A percentile compares a stretch with the other conserved stretches of the same genome.
Evolutionary conservation across 257 asterid genomes (phyloP).

Genomic region (Nicotiana noctiflora): DNA sequence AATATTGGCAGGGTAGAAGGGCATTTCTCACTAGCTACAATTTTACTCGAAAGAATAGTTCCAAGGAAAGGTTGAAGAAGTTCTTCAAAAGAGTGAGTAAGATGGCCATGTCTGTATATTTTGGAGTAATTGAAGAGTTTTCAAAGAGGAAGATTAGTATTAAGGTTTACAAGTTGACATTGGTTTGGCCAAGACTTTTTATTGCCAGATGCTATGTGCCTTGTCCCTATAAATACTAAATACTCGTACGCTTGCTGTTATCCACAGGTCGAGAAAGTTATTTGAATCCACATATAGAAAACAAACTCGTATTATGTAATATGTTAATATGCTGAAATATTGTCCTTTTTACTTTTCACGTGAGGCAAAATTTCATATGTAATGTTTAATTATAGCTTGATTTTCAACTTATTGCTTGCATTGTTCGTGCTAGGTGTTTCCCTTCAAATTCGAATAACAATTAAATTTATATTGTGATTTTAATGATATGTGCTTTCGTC

Average conservation of each 20-base stretch:
- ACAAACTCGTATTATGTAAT: not conserved
- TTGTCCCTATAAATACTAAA: not conserved
- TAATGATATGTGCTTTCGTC: too few relatives aligned
- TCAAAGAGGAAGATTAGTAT: slow-evolving; percentile 14
- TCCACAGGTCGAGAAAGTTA: not conserved
- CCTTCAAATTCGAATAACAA: too few relatives aligned
- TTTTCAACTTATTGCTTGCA: too few relatives aligned
- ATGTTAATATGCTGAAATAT: not conserved
- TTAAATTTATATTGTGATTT: too few relatives aligned
- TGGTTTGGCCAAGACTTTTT: slow-evolving; percentile 16
- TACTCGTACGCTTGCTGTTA: not conserved
- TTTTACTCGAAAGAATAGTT: slow-evolving; percentile 21
- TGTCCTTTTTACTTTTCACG: not conserved
- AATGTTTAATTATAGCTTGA: too few relatives aligned
- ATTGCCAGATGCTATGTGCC: slow-evolving; percentile 33
- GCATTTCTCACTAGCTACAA: slow-evolving; percentile 40
- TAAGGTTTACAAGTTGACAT: slow-evolving; percentile 28
- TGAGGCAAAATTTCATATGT: not conserved
- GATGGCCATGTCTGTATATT: not conserved
- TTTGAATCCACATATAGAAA: not conserved
- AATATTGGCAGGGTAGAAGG: slow-evolving; percentile 34
- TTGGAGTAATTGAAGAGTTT: not conserved
- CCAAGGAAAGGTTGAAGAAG: slow-evolving; percentile 23
- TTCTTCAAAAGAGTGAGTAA: slow-evolving; percentile 8
- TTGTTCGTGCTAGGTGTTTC: too few relatives aligned